phyloP scores from a whole-genome alignment of 495 filamentous ascomycete genomes.

The Penicillium maclennaniae region DNA sequence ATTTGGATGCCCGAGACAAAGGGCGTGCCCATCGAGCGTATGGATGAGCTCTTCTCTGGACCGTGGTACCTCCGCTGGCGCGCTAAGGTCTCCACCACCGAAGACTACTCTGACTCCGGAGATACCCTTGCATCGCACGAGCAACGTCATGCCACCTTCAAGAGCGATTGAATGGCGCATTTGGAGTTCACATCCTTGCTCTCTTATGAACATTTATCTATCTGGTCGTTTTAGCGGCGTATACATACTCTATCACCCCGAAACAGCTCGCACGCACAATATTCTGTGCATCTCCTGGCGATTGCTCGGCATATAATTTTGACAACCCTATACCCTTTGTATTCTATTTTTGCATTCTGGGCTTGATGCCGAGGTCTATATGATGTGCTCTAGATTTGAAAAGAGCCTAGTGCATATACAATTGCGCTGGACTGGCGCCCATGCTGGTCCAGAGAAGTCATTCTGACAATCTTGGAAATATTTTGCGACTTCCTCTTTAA shows the following conservation, averaged over 20 bases:
- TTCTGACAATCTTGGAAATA: too few species aligned
- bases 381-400: background rate
- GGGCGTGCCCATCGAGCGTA: slow-evolving; percentile 41
- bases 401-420: background rate
- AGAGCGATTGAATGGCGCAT: background rate
- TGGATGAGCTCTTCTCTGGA: slow-evolving; percentile 43
- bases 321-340: slow-evolving; percentile 1
- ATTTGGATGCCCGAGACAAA: slow-evolving; percentile 48
- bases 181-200: background rate
- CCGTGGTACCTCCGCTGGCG: slow-evolving; percentile 46
- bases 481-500: too few species aligned
- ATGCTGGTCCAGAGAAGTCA: too few species aligned
- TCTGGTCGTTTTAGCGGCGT: background rate
- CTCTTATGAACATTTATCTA: background rate
- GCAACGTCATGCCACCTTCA: background rate
- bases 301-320: background rate
- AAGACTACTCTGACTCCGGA: slow-evolving; percentile 4
- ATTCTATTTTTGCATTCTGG: slow-evolving; percentile 4
- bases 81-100: slow-evolving; percentile 12
- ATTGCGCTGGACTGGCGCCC: too few species aligned
- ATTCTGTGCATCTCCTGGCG: background rate
- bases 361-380: background rate
- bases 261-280: background rate
- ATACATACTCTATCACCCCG: background rate
- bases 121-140: slow-evolving; percentile 5